A percentile compares a stretch with the other conserved stretches of the same genome.
Conservation (phyloP, 2,329 filamentous ascomycete species). For the Pseudogymnoascus pannorum region DNA sequence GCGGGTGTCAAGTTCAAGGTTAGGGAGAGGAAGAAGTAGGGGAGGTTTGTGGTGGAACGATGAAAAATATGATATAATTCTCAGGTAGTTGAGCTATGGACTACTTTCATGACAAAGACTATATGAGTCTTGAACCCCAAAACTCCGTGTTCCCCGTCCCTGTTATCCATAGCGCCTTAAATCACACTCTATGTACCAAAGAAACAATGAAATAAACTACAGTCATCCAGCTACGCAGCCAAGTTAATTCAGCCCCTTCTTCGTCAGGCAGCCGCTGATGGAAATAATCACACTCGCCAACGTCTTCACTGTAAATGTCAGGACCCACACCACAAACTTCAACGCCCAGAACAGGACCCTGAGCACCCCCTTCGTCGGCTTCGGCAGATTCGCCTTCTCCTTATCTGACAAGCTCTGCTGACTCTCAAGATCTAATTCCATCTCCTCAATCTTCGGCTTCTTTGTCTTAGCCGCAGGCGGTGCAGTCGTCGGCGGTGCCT, state of each 20-base stretch:
- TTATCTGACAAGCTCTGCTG: slow-evolving; percentile 35
- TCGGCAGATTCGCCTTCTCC: slow-evolving; percentile 37
- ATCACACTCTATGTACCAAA: background rate
- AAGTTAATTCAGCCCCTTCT: slow-evolving; percentile 30
- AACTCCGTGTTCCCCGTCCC: background rate
- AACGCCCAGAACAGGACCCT: slow-evolving; percentile 46
- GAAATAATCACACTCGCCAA: slow-evolving; percentile 43
- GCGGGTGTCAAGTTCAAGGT: slow-evolving; percentile 56
- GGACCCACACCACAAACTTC: slow-evolving; percentile 51
- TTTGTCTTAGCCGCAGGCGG: slow-evolving; percentile 25
- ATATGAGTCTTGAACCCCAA: background rate
- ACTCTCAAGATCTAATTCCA: slow-evolving; percentile 58
- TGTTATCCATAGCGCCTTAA: background rate
- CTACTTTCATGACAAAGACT: slow-evolving; percentile 1
- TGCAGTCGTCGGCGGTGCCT: slow-evolving; percentile 42
- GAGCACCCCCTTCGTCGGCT: slow-evolving; percentile 40
- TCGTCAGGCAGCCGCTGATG: slow-evolving; percentile 43
- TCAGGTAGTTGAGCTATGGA: background rate
- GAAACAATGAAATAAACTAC: background rate
- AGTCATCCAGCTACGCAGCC: background rate
- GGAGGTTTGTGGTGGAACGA: background rate
- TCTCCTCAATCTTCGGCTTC: slow-evolving; percentile 44
- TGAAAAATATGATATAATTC: background rate
- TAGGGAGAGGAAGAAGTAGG: slow-evolving; percentile 49
- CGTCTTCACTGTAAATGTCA: slow-evolving; percentile 49